These are phyloP conservation scores for Lactarius hengduanensis DNA, from an alignment of 768 basidiomycete species.

Conservation along the genomic window DNA sequence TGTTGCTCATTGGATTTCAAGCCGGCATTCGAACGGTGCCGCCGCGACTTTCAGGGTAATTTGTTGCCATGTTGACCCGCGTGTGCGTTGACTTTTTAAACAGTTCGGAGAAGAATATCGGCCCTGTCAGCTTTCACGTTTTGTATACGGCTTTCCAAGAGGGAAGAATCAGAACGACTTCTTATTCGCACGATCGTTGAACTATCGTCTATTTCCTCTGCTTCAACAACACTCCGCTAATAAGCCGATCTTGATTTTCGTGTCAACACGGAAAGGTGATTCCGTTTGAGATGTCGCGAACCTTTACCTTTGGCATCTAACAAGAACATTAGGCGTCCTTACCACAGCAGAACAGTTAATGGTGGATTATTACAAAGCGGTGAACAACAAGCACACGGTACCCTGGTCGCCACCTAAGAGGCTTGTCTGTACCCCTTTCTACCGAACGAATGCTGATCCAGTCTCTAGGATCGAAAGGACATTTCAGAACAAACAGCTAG, in stretches of 20 bases:
- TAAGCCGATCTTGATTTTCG: slow-evolving; percentile 88
- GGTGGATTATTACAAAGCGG: slow-evolving; percentile 63
- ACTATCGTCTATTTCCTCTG: slow-evolving; percentile 68
- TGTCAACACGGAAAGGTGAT: slow-evolving; percentile 81
- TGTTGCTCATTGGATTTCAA: slow-evolving; percentile 84
- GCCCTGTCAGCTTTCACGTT: slow-evolving; percentile 74
- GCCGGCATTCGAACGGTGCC: slow-evolving; percentile 38
- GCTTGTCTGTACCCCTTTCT: slow-evolving; percentile 37
- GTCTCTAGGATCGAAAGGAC: slow-evolving; percentile 48
- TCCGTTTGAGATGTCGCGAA: neutral
- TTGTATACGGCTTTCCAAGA: slow-evolving; percentile 70
- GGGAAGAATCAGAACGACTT: slow-evolving; percentile 73
- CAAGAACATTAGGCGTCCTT: slow-evolving; percentile 39
- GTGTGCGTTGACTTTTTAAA: neutral
- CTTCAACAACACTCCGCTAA: slow-evolving; percentile 70
- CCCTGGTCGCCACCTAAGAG: slow-evolving; percentile 69
- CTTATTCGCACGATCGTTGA: slow-evolving; percentile 65
- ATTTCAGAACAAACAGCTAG: slow-evolving; percentile 68
- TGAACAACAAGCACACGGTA: slow-evolving; percentile 46
- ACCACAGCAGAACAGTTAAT: slow-evolving; percentile 74
- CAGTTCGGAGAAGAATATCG: slow-evolving; percentile 94
- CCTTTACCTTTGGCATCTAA: slow-evolving; percentile 22
- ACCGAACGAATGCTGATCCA: slow-evolving; percentile 6
- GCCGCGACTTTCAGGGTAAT: slow-evolving; percentile 73
- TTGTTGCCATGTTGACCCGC: neutral